Conservation (phyloP, 2,329 filamentous ascomycete species). For the Colletotrichum musae region DNA sequence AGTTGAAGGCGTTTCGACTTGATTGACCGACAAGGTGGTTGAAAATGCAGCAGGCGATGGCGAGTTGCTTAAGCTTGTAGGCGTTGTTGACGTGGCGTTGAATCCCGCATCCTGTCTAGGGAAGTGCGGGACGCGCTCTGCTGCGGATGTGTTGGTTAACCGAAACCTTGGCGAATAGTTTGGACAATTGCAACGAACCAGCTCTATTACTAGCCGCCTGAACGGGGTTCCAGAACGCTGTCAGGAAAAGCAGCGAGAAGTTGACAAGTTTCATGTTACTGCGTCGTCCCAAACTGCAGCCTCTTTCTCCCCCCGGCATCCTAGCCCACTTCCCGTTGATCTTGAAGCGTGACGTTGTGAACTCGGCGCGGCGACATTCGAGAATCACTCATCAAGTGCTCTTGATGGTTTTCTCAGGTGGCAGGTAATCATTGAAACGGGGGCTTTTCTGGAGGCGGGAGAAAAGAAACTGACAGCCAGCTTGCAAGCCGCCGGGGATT, state of each 20-base stretch:
- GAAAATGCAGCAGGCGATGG: background rate
- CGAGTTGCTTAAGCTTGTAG: conserved; percentile 10
- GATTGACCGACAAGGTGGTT: background rate
- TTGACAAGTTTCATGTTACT: conserved; percentile 12
- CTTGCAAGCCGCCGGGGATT: background rate
- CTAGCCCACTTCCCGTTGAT: conserved; percentile 10
- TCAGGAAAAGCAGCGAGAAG: conserved; percentile 17
- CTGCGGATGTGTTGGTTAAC: conserved; percentile 15
- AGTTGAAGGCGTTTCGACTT: background rate
- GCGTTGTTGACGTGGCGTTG: conserved; percentile 4
- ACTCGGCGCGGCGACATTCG: background rate
- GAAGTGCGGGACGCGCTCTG: background rate
- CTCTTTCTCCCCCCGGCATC: conserved; percentile 5
- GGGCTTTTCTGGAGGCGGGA: background rate
- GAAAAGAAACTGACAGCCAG: conserved; percentile 12
- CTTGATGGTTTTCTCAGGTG: too few species aligned
- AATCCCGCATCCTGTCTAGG: conserved; percentile 14
- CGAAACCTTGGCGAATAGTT: background rate
- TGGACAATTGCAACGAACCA: conserved; percentile 4
- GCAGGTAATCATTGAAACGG: background rate
- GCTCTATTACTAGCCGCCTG: background rate
- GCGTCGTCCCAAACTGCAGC: background rate
- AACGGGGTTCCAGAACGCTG: background rate
- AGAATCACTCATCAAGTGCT: background rate
- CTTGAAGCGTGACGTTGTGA: background rate